These are phyloP conservation scores for Macrotyloma uniflorum DNA, from an alignment of 306 rosid species.

Conservation along the genomic window DNA sequence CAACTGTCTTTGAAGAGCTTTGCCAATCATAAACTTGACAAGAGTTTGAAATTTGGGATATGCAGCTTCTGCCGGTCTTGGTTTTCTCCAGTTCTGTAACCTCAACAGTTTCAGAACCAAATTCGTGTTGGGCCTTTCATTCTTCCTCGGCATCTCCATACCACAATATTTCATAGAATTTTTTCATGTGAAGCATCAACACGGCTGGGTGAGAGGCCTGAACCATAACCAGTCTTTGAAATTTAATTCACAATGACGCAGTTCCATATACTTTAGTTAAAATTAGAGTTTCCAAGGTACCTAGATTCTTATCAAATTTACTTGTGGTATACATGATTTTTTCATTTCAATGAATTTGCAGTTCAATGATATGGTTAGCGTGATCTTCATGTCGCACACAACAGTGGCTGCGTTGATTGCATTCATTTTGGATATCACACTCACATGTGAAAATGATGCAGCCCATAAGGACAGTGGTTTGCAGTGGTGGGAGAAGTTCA, in stretches of 20 bases:
- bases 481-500: slow-evolving; percentile 80
- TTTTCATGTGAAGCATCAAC: slow-evolving; percentile 47
- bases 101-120: slow-evolving; percentile 84
- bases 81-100: slow-evolving; percentile 88
- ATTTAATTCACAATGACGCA: not conserved
- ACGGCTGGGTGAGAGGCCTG: slow-evolving; percentile 69
- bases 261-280: not conserved
- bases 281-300: not conserved
- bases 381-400: slow-evolving; percentile 75
- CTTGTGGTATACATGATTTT: not conserved
- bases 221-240: not conserved
- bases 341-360: slow-evolving; percentile 34
- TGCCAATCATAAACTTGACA: not conserved
- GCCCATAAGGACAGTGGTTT: slow-evolving; percentile 59
- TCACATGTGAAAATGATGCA: slow-evolving; percentile 48
- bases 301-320: not conserved
- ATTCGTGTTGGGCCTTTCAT: slow-evolving; percentile 71
- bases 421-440: slow-evolving; percentile 60
- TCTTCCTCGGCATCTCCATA: slow-evolving; percentile 79
- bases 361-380: slow-evolving; percentile 54
- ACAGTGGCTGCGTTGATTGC: slow-evolving; percentile 75
- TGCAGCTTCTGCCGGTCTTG: slow-evolving; percentile 85
- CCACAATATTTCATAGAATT: slow-evolving; percentile 87
- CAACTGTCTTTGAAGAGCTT: not conserved
- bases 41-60: not conserved